A percentile compares a stretch with the other conserved stretches of the same genome.
Evolutionary conservation across 2,329 filamentous ascomycete species (phyloP).

Genomic region (Talaromyces sp.): DNA sequence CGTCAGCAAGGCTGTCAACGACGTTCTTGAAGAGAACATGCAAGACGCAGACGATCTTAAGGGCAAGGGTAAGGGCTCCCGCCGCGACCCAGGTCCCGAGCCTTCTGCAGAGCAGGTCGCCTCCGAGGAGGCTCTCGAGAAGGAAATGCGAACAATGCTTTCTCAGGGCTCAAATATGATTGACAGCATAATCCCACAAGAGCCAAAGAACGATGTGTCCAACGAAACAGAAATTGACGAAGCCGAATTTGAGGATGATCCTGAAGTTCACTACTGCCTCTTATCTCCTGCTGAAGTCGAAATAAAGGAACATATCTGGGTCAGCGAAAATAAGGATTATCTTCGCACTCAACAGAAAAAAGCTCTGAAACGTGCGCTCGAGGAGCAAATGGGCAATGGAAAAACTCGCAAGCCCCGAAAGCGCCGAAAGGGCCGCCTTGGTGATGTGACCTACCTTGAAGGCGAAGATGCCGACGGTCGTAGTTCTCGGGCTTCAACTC

Average conservation of each 20-base stretch:
- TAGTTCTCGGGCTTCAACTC: conserved; percentile 66
- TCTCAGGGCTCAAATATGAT: conserved; percentile 41
- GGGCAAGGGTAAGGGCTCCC: conserved; percentile 35
- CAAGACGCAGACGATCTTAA: conserved; percentile 23
- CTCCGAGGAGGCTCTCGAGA: conserved; percentile 62
- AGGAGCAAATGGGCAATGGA: conserved; percentile 51
- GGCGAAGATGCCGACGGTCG: conserved; percentile 60
- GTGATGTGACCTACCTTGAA: conserved; percentile 50
- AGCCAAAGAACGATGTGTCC: conserved; percentile 54
- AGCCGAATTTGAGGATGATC: conserved; percentile 85
- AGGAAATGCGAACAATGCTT: conserved; percentile 71
- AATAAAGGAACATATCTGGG: conserved; percentile 90
- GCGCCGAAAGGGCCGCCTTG: conserved; percentile 50
- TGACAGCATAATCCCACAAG: conserved; percentile 25
- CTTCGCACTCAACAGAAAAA: conserved; percentile 84
- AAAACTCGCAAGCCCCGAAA: conserved; percentile 52
- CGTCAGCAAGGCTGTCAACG: conserved; percentile 25
- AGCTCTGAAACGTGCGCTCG: conserved; percentile 70
- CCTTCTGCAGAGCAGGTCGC: conserved; percentile 65
- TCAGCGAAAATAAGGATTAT: conserved; percentile 93
- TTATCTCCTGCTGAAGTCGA: conserved; percentile 72
- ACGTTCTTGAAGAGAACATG: conserved; percentile 25
- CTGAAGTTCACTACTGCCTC: conserved; percentile 80
- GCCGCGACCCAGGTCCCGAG: conserved; percentile 46
- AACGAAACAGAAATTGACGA: conserved; percentile 64